phyloP scores from a whole-genome alignment of 1,284 basidiomycete species.

The Pseudozyma thailandica region DNA sequence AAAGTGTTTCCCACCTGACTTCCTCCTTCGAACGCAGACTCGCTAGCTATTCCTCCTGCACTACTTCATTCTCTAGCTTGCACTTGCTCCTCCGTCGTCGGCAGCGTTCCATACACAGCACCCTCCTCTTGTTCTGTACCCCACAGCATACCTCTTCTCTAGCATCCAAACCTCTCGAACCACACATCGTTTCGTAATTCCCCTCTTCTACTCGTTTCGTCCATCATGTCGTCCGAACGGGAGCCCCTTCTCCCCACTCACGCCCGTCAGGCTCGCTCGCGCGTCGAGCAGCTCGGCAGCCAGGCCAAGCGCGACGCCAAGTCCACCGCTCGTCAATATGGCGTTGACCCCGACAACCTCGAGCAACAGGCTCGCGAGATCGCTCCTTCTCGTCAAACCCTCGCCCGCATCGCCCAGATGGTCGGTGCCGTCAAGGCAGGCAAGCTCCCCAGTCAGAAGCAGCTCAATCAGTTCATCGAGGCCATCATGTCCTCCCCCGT shows the following conservation, averaged over 20 bases:
- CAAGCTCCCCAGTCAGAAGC: conserved; percentile 51
- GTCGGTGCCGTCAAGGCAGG: conserved; percentile 51
- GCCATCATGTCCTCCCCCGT: conserved; percentile 47
- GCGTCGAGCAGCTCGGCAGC: conserved; percentile 27
- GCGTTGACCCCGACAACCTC: conserved; percentile 45
- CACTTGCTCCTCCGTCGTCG: too few species aligned
- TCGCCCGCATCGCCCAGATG: conserved; percentile 46
- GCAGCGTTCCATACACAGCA: too few species aligned
- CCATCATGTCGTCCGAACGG: conserved; percentile 44
- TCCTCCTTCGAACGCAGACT: conserved; percentile 5
- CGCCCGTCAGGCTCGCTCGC: conserved; percentile 25
- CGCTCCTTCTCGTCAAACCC: conserved; percentile 44
- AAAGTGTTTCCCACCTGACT: not conserved
- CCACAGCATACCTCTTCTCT: too few species aligned
- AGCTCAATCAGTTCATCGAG: conserved; percentile 49
- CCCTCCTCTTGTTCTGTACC: too few species aligned
- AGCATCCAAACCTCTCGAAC: not conserved
- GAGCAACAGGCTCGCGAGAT: conserved; percentile 26
- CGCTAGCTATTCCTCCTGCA: not conserved
- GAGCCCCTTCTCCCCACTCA: conserved; percentile 49
- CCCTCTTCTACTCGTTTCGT: not conserved
- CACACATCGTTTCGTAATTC: not conserved
- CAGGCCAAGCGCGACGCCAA: conserved; percentile 42
- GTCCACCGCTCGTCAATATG: conserved; percentile 37
- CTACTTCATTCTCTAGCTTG: too few species aligned